Base-by-base conservation (phyloP, 2,329 filamentous ascomycete genomes). In the Ceratocystis albifundus region DNA sequence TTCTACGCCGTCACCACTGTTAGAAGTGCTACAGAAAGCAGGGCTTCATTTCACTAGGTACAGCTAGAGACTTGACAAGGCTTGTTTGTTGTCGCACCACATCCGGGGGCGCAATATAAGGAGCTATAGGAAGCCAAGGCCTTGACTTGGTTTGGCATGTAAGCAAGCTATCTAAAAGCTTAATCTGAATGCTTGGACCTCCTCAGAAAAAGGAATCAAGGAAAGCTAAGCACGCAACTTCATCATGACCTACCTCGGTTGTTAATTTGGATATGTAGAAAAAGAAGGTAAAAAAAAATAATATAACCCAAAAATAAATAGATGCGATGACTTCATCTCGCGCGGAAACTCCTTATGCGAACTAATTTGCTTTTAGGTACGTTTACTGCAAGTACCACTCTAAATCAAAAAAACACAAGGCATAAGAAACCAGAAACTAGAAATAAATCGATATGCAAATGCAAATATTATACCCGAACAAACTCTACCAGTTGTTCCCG, bases 391-490 rank as follows among this genome's bases (percentile, higher is more conserved):
- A 30, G 53, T 57, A 57, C 53, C 22, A 22, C 28, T 28, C 25
- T 12, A 32, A 57, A 32, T 12, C 5, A 57, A 57, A 12, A 57
- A 57, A 12, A 50, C 46, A 41, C 36, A 12, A 25, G 22, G 22
- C 46, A 50, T 7, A 50, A n/a, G 22, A 57, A 30, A 30, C 53
- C 22, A 57, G 22, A 57, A 57, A 57, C 53, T 15, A 32, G 30
- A 12, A 30, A 57, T 7, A 32, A 57, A 32, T 57, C 53, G 50
- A 55, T 65, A 59, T 44, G 32, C 32, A 65, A 66, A 46, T 46
- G 36, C 8, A 48, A n/a, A 20, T 57, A 36, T 36, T 57, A 36
- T 36, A 44, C 28, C 20, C 20, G 28, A 12, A 48, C 20, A 22
- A n/a, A 12, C 28, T 46, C 45, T 45, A n/a, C 28, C 5, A 1